Percentiles rank a stretch among this genome's conserved stretches.
Conservation (phyloP, 2,329 filamentous ascomycete genomes). For the Penicillium sp. region DNA sequence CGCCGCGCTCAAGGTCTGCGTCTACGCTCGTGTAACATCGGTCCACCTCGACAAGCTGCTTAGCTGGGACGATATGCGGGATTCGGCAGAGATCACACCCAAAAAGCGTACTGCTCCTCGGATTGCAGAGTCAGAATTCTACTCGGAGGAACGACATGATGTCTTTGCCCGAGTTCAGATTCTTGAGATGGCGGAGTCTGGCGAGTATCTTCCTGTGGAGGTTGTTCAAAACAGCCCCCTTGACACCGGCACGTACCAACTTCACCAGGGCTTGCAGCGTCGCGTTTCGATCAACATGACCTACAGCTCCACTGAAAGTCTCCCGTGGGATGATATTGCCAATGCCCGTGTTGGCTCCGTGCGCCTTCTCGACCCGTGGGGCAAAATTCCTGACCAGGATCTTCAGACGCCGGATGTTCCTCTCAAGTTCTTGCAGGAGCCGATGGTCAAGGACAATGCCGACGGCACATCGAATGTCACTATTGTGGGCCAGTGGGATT, state of each 20-base stretch:
- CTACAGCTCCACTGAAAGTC: slow-evolving; percentile 83
- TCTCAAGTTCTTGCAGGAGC: slow-evolving; percentile 77
- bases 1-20: slow-evolving; percentile 79
- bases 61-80: slow-evolving; percentile 98
- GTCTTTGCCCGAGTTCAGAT: slow-evolving; percentile 87
- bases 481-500: slow-evolving; percentile 94
- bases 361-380: slow-evolving; percentile 80
- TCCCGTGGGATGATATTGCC: slow-evolving; percentile 87
- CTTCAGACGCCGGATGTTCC: slow-evolving; percentile 74
- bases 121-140: slow-evolving; percentile 90
- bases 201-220: slow-evolving; percentile 90
- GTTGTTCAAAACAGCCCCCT: slow-evolving; percentile 84
- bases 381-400: slow-evolving; percentile 81
- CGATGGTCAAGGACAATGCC: slow-evolving; percentile 80
- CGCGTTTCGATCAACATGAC: slow-evolving; percentile 87
- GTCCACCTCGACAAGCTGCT: slow-evolving; percentile 97
- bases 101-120: slow-evolving; percentile 68
- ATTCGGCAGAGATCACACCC: slow-evolving; percentile 64
- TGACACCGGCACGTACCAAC: slow-evolving; percentile 88
- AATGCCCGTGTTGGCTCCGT: slow-evolving; percentile 80
- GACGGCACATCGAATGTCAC: slow-evolving; percentile 90
- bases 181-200: slow-evolving; percentile 87
- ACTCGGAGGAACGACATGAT: slow-evolving; percentile 90
- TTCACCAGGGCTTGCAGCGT: slow-evolving; percentile 92
- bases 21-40: slow-evolving; percentile 86